Base-by-base conservation (phyloP, 2,329 filamentous ascomycete genomes). In the Thelonectria olida region DNA sequence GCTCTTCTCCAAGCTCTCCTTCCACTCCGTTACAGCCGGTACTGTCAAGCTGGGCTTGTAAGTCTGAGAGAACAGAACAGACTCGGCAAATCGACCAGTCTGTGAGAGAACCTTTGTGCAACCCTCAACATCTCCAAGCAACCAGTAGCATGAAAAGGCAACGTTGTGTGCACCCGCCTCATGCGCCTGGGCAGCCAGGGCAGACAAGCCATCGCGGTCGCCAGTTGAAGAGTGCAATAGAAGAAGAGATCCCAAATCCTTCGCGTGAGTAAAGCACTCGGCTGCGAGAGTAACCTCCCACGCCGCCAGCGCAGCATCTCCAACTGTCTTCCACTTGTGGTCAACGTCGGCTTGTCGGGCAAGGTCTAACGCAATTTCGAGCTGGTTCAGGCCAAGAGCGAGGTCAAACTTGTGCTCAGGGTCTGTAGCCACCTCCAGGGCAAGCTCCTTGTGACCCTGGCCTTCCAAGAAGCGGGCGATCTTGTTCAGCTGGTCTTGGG, bases 321-420 rank as follows among this genome's bases (percentile, higher is more conserved):
- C 96, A 5, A 99, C 92, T 4, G 89, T 94, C 85, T 98, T 98
- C 96, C 96, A 99, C 80, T 97, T 97, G 80, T 98, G 95, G 76
- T 98, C 96, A 1, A 89, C 92, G 66, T 97, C 91, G 10, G 93
- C 91, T 75, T 91, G 85, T 39, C 89, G 86, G 7, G 96, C 95
- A 51, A 98, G 88, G 62, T 93, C 89, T 3, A 97, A 85, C 1
- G 95, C 95, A 72, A 95, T 92, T 39, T 94, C 87, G 13, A 98
- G 87, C 65, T 96, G 91, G 71, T 90, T 92, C 42, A 99, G 84
- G 3, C 88, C 86, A 28, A 99, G 84, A 0, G 96, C 91, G 20
- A 99, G 86, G 62, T 99, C 96, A 72, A 99, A 98, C 75, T 96
- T 96, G 81, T 99, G 96, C 79, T 99, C 96, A 0, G 92, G 85